Evolutionary conservation across 768 basidiomycete species (phyloP).

Genomic region (Leccinum rimulosum): DNA sequence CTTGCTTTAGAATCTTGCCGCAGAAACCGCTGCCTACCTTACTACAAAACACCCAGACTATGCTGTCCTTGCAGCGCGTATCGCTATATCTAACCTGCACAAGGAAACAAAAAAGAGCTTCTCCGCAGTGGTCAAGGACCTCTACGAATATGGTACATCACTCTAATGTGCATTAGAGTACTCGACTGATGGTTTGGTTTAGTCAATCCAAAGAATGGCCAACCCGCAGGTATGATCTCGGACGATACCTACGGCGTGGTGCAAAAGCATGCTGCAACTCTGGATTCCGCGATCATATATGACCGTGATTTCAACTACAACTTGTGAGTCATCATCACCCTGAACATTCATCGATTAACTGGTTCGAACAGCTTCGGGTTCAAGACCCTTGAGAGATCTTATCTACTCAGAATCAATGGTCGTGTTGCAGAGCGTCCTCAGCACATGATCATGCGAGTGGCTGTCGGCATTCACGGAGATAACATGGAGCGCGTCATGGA

Average conservation of each 20-base stretch:
- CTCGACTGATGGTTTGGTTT: background rate
- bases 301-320: slow-evolving; percentile 98
- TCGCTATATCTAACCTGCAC: slow-evolving; percentile 97
- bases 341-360: background rate
- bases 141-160: slow-evolving; percentile 81
- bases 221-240: slow-evolving; percentile 87
- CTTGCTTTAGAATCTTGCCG: slow-evolving; percentile 76
- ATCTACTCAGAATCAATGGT: slow-evolving; percentile 91
- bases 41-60: slow-evolving; percentile 98
- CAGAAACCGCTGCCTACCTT: slow-evolving; percentile 95
- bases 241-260: slow-evolving; percentile 82
- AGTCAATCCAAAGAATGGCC: slow-evolving; percentile 96
- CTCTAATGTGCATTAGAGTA: background rate
- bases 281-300: slow-evolving; percentile 96
- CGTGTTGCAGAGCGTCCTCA: slow-evolving; percentile 97
- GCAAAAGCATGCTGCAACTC: slow-evolving; percentile 70
- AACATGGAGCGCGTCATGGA: slow-evolving; percentile 88
- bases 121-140: slow-evolving; percentile 85
- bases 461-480: slow-evolving; percentile 91
- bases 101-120: slow-evolving; percentile 99
- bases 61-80: slow-evolving; percentile 96
- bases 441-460: slow-evolving; percentile 99
- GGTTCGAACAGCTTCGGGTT: slow-evolving; percentile 79
- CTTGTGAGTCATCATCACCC: slow-evolving; percentile 51
- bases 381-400: slow-evolving; percentile 98